Percentiles rank a stretch among this genome's conserved stretches.
phyloP scores from a whole-genome alignment of 306 rosid genomes.

The Chamaecrista fasciculata region DNA sequence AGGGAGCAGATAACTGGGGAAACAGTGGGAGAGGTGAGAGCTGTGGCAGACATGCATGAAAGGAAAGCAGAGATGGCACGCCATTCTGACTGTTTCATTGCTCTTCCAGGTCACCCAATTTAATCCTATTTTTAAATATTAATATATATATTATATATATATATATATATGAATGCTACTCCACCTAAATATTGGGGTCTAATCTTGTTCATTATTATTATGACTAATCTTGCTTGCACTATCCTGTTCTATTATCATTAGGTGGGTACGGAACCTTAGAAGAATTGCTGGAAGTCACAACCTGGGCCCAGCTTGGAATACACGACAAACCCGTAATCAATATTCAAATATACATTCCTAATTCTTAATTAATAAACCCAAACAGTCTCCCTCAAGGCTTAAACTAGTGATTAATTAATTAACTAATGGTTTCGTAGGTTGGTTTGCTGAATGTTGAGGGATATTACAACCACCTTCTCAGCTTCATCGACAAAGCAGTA shows the following conservation, averaged over 20 bases:
- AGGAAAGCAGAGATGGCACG: neutral
- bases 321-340: neutral
- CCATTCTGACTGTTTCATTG: neutral
- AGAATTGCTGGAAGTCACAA: neutral
- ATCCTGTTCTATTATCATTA: too few species aligned
- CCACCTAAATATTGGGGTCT: too few species aligned
- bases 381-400: too few species aligned
- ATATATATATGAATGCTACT: too few species aligned
- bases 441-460: neutral
- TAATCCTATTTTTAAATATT: too few species aligned
- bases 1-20: neutral
- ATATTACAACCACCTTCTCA: neutral
- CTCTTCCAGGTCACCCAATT: neutral
- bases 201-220: too few species aligned
- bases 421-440: too few species aligned
- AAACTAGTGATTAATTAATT: too few species aligned
- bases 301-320: neutral
- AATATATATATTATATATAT: too few species aligned
- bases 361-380: too few species aligned
- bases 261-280: neutral
- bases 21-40: neutral
- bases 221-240: too few species aligned
- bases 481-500: neutral
- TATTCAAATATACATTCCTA: too few species aligned
- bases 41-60: neutral